A percentile compares a stretch with the other conserved stretches of the same genome.
These are phyloP conservation scores for Kwoniella heveanensis DNA, from an alignment of 768 basidiomycete species.

Conservation along the genomic window DNA sequence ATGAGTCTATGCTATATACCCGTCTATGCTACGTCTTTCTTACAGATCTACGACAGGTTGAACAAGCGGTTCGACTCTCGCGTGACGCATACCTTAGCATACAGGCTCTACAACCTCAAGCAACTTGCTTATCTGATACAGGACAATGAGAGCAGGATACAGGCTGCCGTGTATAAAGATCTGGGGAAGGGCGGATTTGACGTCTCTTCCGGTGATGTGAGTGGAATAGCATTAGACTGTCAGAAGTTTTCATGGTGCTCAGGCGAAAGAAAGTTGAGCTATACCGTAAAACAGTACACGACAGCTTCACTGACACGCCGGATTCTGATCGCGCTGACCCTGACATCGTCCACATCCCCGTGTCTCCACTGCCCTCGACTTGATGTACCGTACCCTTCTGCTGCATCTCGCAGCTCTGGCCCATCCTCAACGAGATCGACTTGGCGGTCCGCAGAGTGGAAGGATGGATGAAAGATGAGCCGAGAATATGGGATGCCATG, in stretches of 20 bases:
- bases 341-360: too few species aligned
- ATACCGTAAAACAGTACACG: too few species aligned
- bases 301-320: too few species aligned
- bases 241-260: too few species aligned
- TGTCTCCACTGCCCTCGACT: too few species aligned
- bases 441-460: slow-evolving; percentile 45
- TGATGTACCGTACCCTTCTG: too few species aligned
- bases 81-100: slow-evolving; percentile 37
- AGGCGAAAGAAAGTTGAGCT: too few species aligned
- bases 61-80: slow-evolving; percentile 31
- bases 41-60: slow-evolving; percentile 31
- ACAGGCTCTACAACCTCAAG: slow-evolving; percentile 53
- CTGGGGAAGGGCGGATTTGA: slow-evolving; percentile 47
- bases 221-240: too few species aligned
- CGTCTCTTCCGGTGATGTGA: slow-evolving; percentile 43
- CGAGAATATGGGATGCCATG: slow-evolving; percentile 42
- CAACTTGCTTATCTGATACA: slow-evolving; percentile 53
- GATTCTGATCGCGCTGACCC: too few species aligned
- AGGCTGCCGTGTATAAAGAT: slow-evolving; percentile 43
- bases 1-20: too few species aligned
- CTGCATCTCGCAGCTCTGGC: slow-evolving; percentile 40
- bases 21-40: too few species aligned
- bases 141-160: slow-evolving; percentile 50
- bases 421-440: slow-evolving; percentile 47
- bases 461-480: slow-evolving; percentile 54